Conservation (phyloP, 306 rosid species). For the Abrus precatorius region DNA sequence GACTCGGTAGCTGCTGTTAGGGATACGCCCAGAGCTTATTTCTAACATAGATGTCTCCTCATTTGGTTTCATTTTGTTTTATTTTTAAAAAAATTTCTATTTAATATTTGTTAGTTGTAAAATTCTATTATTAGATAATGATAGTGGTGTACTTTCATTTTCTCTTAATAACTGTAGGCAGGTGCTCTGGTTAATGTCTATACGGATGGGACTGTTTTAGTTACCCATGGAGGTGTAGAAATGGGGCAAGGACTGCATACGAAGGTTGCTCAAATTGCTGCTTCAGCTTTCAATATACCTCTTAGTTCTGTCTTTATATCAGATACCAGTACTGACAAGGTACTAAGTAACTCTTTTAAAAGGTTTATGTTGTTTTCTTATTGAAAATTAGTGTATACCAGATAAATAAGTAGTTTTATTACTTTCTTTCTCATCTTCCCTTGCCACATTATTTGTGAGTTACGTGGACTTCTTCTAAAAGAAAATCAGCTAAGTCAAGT, state of each 20-base stretch:
- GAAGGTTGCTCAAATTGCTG: slow-evolving; percentile 95
- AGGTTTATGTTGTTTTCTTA: slow-evolving; percentile 36
- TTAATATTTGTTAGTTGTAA: slow-evolving; percentile 23
- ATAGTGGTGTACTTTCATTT: slow-evolving; percentile 28
- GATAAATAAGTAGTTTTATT: slow-evolving; percentile 18
- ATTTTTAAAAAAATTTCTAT: neutral
- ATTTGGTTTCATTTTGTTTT: neutral
- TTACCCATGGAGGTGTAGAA: slow-evolving; percentile 96
- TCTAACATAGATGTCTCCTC: slow-evolving; percentile 23
- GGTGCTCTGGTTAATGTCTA: slow-evolving; percentile 98
- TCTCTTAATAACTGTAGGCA: slow-evolving; percentile 68
- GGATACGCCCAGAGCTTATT: slow-evolving; percentile 25
- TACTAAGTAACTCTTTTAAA: slow-evolving; percentile 44
- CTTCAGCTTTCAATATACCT: slow-evolving; percentile 90
- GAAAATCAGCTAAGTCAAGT: neutral
- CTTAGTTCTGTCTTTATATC: slow-evolving; percentile 92
- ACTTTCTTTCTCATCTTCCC: neutral
- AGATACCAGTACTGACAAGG: slow-evolving; percentile 98
- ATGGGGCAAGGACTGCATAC: slow-evolving; percentile 99
- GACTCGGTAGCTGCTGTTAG: slow-evolving; percentile 38
- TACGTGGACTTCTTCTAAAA: neutral
- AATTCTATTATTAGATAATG: slow-evolving; percentile 28
- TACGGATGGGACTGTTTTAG: slow-evolving; percentile 97
- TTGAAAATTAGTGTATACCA: slow-evolving; percentile 13
- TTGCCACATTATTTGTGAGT: neutral